These are phyloP conservation scores for Chalaropsis ovoidea DNA, from an alignment of 2,329 filamentous ascomycete species.

Conservation along the genomic window DNA sequence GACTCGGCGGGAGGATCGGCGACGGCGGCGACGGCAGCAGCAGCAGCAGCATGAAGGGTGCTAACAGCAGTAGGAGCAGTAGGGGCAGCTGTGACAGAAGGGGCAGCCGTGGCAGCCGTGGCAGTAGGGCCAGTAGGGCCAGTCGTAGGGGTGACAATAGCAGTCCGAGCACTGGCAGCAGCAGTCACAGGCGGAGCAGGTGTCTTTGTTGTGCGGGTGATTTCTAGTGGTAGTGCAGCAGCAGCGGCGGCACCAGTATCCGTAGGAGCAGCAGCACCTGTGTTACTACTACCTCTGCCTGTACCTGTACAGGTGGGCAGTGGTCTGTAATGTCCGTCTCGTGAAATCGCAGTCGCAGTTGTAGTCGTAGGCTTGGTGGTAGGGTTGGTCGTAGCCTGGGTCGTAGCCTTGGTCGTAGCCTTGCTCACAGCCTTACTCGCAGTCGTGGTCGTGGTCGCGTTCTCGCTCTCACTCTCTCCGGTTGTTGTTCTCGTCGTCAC, in stretches of 20 bases:
- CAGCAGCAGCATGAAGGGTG: background rate
- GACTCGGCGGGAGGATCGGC: background rate
- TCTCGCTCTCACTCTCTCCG: background rate
- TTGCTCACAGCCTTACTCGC: no score
- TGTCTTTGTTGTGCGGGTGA: background rate
- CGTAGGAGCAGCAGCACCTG: no score
- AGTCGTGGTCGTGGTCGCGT: no score
- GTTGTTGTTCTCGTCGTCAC: background rate
- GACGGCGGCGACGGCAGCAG: background rate
- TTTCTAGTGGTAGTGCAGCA: no score
- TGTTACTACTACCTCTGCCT: no score
- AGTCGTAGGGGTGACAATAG: background rate
- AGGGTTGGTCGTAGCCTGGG: background rate
- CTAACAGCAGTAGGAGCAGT: background rate
- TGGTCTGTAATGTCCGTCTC: no score
- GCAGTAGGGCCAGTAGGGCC: background rate
- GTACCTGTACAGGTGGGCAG: no score
- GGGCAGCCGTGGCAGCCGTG: background rate
- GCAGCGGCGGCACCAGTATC: no score
- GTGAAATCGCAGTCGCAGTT: no score
- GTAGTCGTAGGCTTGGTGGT: no score
- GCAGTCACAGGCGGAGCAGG: background rate
- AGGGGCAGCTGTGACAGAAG: background rate
- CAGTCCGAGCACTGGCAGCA: background rate
- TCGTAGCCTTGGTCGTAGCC: no score